Evolutionary conservation across 441 rosid species (phyloP).

Genomic region (Francoa sonchifolia): DNA sequence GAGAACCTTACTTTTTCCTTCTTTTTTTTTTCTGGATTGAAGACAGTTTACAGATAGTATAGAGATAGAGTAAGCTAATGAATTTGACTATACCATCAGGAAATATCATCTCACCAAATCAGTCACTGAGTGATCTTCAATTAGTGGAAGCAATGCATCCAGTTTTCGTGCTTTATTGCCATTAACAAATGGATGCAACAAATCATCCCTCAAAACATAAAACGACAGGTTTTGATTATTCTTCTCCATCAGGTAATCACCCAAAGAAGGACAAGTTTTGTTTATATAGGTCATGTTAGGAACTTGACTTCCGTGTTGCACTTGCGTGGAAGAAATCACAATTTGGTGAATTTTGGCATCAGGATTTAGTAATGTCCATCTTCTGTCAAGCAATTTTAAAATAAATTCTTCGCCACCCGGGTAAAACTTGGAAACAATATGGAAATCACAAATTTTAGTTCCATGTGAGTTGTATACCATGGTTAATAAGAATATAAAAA

Average conservation of each 20-base stretch:
- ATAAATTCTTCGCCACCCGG: constrained; percentile 21
- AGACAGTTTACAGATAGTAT: background rate
- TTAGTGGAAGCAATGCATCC: constrained; percentile 65
- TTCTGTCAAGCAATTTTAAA: constrained; percentile 46
- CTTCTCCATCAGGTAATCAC: constrained; percentile 17
- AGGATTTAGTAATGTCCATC: constrained; percentile 48
- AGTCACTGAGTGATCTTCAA: constrained; percentile 46
- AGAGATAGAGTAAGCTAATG: background rate
- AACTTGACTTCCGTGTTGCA: constrained; percentile 11
- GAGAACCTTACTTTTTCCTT: background rate
- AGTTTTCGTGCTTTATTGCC: constrained; percentile 91
- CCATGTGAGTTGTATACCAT: too few species aligned
- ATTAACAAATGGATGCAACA: constrained; percentile 79
- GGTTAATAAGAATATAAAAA: too few species aligned
- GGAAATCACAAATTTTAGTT: too few species aligned
- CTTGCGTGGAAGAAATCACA: constrained; percentile 18
- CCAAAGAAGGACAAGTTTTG: constrained; percentile 32
- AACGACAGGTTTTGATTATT: constrained; percentile 28
- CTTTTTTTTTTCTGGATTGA: background rate
- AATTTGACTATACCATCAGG: background rate
- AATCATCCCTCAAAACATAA: constrained; percentile 76
- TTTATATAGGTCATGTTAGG: constrained; percentile 24
- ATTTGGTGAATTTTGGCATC: constrained; percentile 48
- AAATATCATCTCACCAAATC: constrained; percentile 56
- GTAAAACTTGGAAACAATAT: constrained; percentile 24